These are phyloP conservation scores for Mycosphaerella sp. DNA, from an alignment of 2,329 filamentous ascomycete genomes.

Conservation along the genomic window DNA sequence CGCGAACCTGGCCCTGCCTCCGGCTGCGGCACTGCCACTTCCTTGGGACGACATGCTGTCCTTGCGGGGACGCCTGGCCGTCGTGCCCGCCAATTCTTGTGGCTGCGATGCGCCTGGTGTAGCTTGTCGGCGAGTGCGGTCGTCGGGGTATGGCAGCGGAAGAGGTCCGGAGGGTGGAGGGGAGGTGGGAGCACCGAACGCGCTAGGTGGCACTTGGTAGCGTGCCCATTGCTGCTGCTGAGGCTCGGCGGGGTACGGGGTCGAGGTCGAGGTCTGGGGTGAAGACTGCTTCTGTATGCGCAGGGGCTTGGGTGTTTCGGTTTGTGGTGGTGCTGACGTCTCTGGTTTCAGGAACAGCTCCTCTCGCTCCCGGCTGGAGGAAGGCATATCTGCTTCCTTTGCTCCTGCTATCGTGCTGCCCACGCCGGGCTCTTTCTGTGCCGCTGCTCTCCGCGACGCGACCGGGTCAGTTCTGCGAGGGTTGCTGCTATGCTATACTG, in stretches of 20 bases:
- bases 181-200: constrained; percentile 31
- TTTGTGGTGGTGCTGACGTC: constrained; percentile 9
- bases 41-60: constrained; percentile 31
- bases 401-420: not conserved
- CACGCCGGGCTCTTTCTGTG: constrained; percentile 1
- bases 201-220: constrained; percentile 30
- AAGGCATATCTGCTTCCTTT: not conserved
- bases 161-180: constrained; percentile 29
- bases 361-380: constrained; percentile 18
- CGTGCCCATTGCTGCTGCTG: constrained; percentile 33
- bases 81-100: constrained; percentile 25
- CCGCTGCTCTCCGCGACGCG: not conserved
- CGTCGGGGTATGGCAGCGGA: constrained; percentile 31
- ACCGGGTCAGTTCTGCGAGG: not conserved
- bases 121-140: constrained; percentile 21
- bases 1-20: constrained; percentile 40
- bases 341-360: constrained; percentile 23
- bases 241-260: constrained; percentile 19
- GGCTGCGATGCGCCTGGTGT: constrained; percentile 23
- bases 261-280: constrained; percentile 6
- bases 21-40: constrained; percentile 23
- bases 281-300: constrained; percentile 31
- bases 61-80: constrained; percentile 23
- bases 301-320: constrained; percentile 29
- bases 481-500: too few relatives aligned